Evolutionary conservation across 1,284 basidiomycete genomes (phyloP), one percentile per base, ranked within the genome.

Genomic region (Irpex sp.): DNA sequence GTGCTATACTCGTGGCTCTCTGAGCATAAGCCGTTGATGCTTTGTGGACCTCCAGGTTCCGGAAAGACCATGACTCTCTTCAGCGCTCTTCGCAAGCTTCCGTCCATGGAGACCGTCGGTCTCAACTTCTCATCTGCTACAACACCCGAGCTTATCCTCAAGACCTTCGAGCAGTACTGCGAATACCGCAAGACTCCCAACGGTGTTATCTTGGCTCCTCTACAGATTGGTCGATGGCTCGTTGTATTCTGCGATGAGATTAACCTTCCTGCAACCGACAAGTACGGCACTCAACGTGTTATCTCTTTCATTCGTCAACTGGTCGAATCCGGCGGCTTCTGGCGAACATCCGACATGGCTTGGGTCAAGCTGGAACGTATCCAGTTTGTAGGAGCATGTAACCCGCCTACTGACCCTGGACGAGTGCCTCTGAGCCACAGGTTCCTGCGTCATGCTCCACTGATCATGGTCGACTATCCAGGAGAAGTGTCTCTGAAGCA

Each of bases 41-140:
- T 99, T 21, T 99, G 97, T 73, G 97, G 97, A 55, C 97, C 97
- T 69, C 97, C 97, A 6, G 97, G 97, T 71, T 98, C 96, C 23
- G 97, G 97, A 47, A 99, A 99, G 80, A 99, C 97, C 4, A 99
- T 99, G 97, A 99, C 98, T 0, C 80, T 99, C n/a, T 98, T 99
- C 79, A 97, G 94, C 67, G 97, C 98, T 4, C 84, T 99, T 37
- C 89, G 97, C 61, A 99, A 99, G 75, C 83, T 99, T 52, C 95
- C 96, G 4, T 95, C 99, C 74, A 95, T 99, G 88, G 97, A 99
- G 72, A 94, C 99, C 55, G 96, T 98, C 62, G 97, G 97, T 56
- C 87, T 99, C 68, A 99, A 99, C 77, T 99, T 99, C 76, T 99
- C 98, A 49, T 97, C 94, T 72, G 97, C 97, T 10, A 99, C 98